These are phyloP conservation scores for Beauveria sp. DNA, from an alignment of 2,329 filamentous ascomycete species.

Conservation along the genomic window DNA sequence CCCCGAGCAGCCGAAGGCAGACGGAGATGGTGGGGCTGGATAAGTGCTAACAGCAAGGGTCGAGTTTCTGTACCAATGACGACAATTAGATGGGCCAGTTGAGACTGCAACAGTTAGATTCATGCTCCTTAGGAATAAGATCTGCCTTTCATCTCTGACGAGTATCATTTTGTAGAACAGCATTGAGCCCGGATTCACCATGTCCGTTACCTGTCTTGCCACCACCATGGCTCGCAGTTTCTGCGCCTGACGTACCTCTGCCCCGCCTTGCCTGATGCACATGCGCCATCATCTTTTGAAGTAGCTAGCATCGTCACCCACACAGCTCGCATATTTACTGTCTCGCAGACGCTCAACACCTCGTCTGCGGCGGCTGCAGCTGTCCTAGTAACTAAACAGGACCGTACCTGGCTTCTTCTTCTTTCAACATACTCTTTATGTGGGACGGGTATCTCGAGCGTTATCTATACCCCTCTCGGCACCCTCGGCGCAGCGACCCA, in stretches of 20 bases:
- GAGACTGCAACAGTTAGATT: not conserved
- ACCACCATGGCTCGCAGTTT: not conserved
- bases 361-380: not conserved
- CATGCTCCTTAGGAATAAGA: no score
- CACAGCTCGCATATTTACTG: not conserved
- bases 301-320: constrained; percentile 6
- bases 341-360: not conserved
- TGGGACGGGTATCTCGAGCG: not conserved
- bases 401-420: not conserved
- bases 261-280: constrained; percentile 9
- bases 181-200: not conserved
- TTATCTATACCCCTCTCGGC: constrained; percentile 5
- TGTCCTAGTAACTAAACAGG: not conserved
- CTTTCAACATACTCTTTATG: not conserved
- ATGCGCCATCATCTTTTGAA: not conserved
- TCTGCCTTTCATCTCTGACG: no score
- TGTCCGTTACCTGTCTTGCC: not conserved
- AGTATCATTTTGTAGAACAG: not conserved
- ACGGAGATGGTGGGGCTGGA: not conserved
- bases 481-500: not conserved
- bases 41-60: not conserved
- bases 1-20: not conserved
- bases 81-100: not conserved
- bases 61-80: not conserved
- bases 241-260: constrained; percentile 10